Evolutionary conservation across 2,329 filamentous ascomycete species (phyloP).

Genomic region (Penicillium corylophilum): DNA sequence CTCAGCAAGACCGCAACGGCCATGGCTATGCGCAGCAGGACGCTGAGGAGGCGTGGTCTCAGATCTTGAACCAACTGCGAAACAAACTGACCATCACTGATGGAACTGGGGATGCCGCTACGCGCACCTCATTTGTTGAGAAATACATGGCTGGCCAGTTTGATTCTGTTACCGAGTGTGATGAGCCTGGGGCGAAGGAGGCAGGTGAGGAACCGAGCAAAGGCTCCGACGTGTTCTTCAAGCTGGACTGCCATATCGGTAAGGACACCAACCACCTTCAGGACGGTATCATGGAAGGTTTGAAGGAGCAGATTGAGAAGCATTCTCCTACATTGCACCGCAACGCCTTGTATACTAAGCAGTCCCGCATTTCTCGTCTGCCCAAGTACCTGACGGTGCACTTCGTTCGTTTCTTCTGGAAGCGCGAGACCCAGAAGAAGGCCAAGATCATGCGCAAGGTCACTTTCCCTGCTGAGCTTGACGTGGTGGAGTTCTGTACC

Average conservation of each 20-base stretch:
- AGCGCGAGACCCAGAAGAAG: constrained; percentile 92
- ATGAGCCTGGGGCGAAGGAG: constrained; percentile 74
- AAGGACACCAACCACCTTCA: constrained; percentile 82
- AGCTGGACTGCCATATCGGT: constrained; percentile 95
- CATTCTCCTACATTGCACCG: constrained; percentile 72
- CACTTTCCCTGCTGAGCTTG: constrained; percentile 89
- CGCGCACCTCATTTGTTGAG: constrained; percentile 74
- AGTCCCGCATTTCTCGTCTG: constrained; percentile 81
- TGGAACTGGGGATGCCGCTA: constrained; percentile 40
- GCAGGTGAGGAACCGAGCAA: constrained; percentile 68
- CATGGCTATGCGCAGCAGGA: constrained; percentile 95
- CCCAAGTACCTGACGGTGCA: constrained; percentile 96
- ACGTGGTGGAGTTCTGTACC: constrained; percentile 92
- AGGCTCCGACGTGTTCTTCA: constrained; percentile 75
- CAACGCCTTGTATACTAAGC: constrained; percentile 84
- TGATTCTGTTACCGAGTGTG: constrained; percentile 74
- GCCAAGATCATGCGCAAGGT: constrained; percentile 99
- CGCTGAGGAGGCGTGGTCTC: constrained; percentile 97
- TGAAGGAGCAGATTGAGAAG: constrained; percentile 92
- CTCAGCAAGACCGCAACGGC: constrained; percentile 78
- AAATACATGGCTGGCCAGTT: constrained; percentile 86
- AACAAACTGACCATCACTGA: constrained; percentile 71
- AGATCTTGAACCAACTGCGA: constrained; percentile 81
- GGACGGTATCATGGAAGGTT: constrained; percentile 78
- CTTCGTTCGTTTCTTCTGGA: constrained; percentile 98